Base-by-base conservation (phyloP, 257 asterid genomes). In the Anisodus acutangulus region DNA sequence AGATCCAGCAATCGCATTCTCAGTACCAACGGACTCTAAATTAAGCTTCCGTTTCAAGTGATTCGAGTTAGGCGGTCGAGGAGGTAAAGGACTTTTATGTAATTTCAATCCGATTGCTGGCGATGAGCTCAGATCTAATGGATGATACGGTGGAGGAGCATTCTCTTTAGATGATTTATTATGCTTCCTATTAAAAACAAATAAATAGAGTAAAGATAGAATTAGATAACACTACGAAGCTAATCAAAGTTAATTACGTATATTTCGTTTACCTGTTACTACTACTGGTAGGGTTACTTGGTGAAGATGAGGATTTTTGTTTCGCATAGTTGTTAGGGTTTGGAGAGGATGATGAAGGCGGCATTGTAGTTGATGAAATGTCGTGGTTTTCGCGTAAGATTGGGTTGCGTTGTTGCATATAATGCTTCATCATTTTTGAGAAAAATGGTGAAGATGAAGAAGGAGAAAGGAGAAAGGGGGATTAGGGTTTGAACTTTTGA, bases 21-120 rank as follows among this genome's bases (percentile, higher is more conserved):
- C 97, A 51, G 89, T 69, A 60, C 87, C 90, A 74, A 83, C 87
- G 16, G 96, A 26, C 83, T 94, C 99, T 57, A 87, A 87, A 79
- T 91, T 88, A 88, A 92, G 97, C 93, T 96, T 94, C 90, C 99
- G 92, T 90, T 94, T 92, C 85, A 93, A 94, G 17, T 69, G 39
- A 43, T 82, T 67, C 41, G 82, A 68, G 9, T 82, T 67, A 53
- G 97, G 97, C 17, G 99, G 99, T 47, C 98, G 91, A 0, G 99
- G 98, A 0, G 98, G 99, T 57, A 96, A 95, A 19, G 98, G 93
- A 78, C 97, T 92, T 89, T 90, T 96, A 31, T 31, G 35, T 82
- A 74, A 78, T 89, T 91, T 92, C 64, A 60, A 59, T 1, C 78
- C 70, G 6, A 81, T 84, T 8, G 93, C 80, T 3, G 90, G 90